Base-by-base conservation (phyloP, 139 green algal species). In the Asterochloris erici region DNA sequence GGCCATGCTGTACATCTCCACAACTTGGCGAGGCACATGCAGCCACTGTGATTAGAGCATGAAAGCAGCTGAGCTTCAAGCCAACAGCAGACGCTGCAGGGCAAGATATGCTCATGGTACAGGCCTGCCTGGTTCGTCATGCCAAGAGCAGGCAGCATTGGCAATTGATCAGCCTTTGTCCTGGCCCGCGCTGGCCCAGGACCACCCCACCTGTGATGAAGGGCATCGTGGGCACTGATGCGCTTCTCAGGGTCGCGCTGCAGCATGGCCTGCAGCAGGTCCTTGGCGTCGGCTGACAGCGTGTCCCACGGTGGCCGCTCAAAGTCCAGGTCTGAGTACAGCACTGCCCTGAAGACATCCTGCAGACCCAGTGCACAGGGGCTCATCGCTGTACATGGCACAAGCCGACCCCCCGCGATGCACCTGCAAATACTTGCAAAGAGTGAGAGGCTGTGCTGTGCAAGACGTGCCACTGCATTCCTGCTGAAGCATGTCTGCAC, bases 301-400 rank as follows among this genome's bases (percentile, higher is more conserved):
- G 27, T 74, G 70, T 92, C 85, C 92, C 92, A 96, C 6, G 92
- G 92, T 0, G 89, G 75, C 21, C 79, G 79, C 1, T 77, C 47
- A 78, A 94, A 96, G 87, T 96, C 93, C 28, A 96, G 86, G 12
- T 94, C 85, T 13, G 86, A 77, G 63, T 91, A 93, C 68, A 96
- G 82, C 54, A 95, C 90, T 24, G 92, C 91, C 28, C 88, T 78
- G 83, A 94, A 95, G 9, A 94, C 86, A 28, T 89, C 85, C 84
- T 94, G 47, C 78, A 61, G 28, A 17, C 24, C 74, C 60, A 54
- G 27, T 16, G 54, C 61, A 26, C 74, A 54, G 61, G 12, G 29
- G 26, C 28, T 54, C 23, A 38, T 74, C 68, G 64, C 63, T 62
- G 12, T 77, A n/a, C 23, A 11, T 6, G n/a, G 1, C 17, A 9